Evolutionary conservation across 306 rosid genomes (phyloP).

Genomic region (Dryas octopetala): DNA sequence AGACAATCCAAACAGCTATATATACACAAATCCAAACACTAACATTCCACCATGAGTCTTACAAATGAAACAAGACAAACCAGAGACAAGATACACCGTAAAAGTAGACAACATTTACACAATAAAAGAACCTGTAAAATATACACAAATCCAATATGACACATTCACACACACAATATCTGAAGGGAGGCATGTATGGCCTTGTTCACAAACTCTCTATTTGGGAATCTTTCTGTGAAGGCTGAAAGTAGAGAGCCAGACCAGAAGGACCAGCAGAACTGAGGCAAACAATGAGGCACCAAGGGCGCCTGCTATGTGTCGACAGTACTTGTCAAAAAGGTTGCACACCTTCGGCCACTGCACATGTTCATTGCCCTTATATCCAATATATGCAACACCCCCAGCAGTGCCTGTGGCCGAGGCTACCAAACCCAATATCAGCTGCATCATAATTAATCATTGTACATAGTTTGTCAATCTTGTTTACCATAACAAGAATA

Average conservation of each 20-base stretch:
- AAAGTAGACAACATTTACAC: conserved; percentile 11
- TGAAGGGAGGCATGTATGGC: neutral
- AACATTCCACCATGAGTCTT: neutral
- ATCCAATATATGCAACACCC: conserved; percentile 62
- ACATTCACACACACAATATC: conserved; percentile 3
- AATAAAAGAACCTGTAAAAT: neutral
- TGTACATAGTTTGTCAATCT: neutral
- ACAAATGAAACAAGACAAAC: conserved; percentile 2
- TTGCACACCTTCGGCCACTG: conserved; percentile 62
- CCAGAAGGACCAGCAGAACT: conserved; percentile 49
- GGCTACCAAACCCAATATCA: conserved; percentile 71
- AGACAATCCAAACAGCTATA: too few relatives aligned
- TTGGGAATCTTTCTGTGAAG: conserved; percentile 55
- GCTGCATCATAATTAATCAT: conserved; percentile 40
- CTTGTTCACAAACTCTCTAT: conserved; percentile 30
- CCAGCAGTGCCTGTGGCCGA: conserved; percentile 85
- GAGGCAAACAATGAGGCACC: conserved; percentile 60
- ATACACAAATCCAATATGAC: conserved; percentile 3
- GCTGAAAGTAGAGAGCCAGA: conserved; percentile 60
- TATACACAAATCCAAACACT: neutral
- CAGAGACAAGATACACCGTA: conserved; percentile 6
- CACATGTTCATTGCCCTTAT: conserved; percentile 66
- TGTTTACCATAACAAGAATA: neutral
- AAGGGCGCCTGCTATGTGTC: conserved; percentile 51
- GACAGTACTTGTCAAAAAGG: conserved; percentile 60